Evolutionary conservation across 768 basidiomycete species (phyloP).

Genomic region (Mycena vulgaris): DNA sequence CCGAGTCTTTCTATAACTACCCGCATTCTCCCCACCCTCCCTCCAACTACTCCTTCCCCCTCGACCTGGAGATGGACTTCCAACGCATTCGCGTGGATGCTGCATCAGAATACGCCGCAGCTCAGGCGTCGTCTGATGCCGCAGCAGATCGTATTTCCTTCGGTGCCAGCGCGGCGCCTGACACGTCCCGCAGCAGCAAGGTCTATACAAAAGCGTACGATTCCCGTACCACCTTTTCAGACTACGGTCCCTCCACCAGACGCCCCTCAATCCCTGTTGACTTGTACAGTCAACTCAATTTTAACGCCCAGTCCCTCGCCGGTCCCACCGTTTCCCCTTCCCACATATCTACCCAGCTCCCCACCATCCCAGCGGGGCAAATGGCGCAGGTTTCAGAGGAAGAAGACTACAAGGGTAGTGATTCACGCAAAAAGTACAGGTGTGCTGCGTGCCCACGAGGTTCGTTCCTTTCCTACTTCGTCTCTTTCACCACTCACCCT

Average conservation of each 20-base stretch:
- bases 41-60: slow-evolving; percentile 70
- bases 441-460: slow-evolving; percentile 84
- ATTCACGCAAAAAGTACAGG: slow-evolving; percentile 82
- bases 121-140: slow-evolving; percentile 58
- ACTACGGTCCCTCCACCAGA: slow-evolving; percentile 72
- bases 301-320: slow-evolving; percentile 55
- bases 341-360: slow-evolving; percentile 67
- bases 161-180: slow-evolving; percentile 61
- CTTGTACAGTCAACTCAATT: slow-evolving; percentile 67
- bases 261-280: slow-evolving; percentile 61
- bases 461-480: slow-evolving; percentile 48
- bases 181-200: slow-evolving; percentile 48
- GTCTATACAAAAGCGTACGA: slow-evolving; percentile 54
- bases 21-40: slow-evolving; percentile 65
- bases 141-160: slow-evolving; percentile 73
- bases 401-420: slow-evolving; percentile 70
- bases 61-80: slow-evolving; percentile 84
- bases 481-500: slow-evolving; percentile 22
- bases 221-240: slow-evolving; percentile 72
- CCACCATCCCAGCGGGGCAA: slow-evolving; percentile 61
- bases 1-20: slow-evolving; percentile 81
- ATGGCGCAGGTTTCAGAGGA: slow-evolving; percentile 56
- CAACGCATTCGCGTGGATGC: slow-evolving; percentile 70
- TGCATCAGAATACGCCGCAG: slow-evolving; percentile 66
- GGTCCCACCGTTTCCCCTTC: slow-evolving; percentile 71